phyloP scores from a whole-genome alignment of 176 grass and related monocot genomes.

The Eragrostis nindensis region DNA sequence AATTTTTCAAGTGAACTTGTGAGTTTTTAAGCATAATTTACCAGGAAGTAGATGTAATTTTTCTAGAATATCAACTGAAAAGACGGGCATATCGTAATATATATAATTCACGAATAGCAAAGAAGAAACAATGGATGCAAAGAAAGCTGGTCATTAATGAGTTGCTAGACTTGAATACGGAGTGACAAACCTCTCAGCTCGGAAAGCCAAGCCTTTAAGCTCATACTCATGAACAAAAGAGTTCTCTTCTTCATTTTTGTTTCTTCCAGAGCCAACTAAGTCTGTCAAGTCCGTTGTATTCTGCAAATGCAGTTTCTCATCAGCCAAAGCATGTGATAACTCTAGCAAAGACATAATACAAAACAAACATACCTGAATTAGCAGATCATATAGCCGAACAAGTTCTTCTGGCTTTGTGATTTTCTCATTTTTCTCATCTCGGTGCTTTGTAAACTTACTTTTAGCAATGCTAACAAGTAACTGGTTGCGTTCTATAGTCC shows the following conservation, averaged over 20 bases:
- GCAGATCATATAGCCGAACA: conserved; percentile 88
- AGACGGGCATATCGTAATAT: not conserved
- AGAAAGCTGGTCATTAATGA: not conserved
- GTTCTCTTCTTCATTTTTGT: conserved; percentile 82
- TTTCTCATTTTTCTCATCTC: conserved; percentile 86
- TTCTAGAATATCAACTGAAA: not conserved
- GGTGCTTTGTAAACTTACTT: conserved; percentile 92
- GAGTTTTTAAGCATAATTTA: conserved; percentile 2
- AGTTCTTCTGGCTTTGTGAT: conserved; percentile 98
- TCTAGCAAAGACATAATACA: conserved; percentile 31
- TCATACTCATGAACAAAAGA: conserved; percentile 72
- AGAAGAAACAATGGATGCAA: not conserved
- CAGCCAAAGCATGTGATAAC: conserved; percentile 34
- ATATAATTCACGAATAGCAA: not conserved
- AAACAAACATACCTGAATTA: conserved; percentile 73
- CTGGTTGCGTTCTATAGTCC: conserved; percentile 90
- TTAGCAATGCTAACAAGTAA: conserved; percentile 88
- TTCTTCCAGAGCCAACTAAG: conserved; percentile 94
- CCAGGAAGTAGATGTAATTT: not conserved
- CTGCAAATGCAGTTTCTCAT: conserved; percentile 48
- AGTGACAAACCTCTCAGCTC: conserved; percentile 84
- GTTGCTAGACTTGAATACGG: too few relatives aligned
- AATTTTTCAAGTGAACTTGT: conserved; percentile 38
- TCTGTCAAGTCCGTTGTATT: conserved; percentile 92
- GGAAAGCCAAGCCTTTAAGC: conserved; percentile 77